A percentile compares a stretch with the other conserved stretches of the same genome.
These are phyloP conservation scores for Plasmodium adleri DNA, from an alignment of 169 alveolate genomes.

Conservation along the genomic window DNA sequence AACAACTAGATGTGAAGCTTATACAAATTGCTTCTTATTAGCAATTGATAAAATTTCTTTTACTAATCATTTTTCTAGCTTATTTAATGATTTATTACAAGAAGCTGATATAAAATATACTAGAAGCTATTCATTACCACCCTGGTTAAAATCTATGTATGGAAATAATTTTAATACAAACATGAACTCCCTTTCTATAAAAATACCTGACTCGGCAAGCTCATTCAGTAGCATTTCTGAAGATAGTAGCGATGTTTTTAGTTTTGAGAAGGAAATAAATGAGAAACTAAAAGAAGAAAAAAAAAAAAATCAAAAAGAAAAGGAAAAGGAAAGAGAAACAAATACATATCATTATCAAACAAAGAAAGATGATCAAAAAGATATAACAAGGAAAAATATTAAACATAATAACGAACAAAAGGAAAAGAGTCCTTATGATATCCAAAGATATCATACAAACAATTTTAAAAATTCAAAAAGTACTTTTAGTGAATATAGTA, in stretches of 20 bases:
- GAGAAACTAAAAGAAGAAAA: slow-evolving; percentile 33
- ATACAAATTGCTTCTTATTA: slow-evolving; percentile 74
- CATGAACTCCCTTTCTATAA: slow-evolving; percentile 26
- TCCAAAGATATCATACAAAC: not conserved
- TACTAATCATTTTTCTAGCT: slow-evolving; percentile 16
- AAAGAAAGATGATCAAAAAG: not conserved
- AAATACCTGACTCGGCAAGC: slow-evolving; percentile 42
- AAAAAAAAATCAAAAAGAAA: slow-evolving; percentile 27
- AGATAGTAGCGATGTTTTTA: slow-evolving; percentile 47
- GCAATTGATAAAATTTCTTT: slow-evolving; percentile 67
- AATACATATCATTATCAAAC: not conserved
- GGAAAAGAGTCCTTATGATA: not conserved
- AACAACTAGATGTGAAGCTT: slow-evolving; percentile 74
- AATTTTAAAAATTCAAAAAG: slow-evolving; percentile 1
- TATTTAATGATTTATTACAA: slow-evolving; percentile 70
- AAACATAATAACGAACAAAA: not conserved
- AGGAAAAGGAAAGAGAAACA: slow-evolving; percentile 8
- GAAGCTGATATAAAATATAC: slow-evolving; percentile 74
- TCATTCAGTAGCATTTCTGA: slow-evolving; percentile 59
- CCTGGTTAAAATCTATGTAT: slow-evolving; percentile 66
- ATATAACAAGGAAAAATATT: not conserved
- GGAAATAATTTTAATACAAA: slow-evolving; percentile 28
- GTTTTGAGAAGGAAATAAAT: slow-evolving; percentile 64
- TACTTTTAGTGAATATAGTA: slow-evolving; percentile 11
- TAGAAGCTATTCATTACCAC: slow-evolving; percentile 55